These are phyloP conservation scores for Rhizopogon sp. DNA, from an alignment of 768 basidiomycete species.

Conservation along the genomic window DNA sequence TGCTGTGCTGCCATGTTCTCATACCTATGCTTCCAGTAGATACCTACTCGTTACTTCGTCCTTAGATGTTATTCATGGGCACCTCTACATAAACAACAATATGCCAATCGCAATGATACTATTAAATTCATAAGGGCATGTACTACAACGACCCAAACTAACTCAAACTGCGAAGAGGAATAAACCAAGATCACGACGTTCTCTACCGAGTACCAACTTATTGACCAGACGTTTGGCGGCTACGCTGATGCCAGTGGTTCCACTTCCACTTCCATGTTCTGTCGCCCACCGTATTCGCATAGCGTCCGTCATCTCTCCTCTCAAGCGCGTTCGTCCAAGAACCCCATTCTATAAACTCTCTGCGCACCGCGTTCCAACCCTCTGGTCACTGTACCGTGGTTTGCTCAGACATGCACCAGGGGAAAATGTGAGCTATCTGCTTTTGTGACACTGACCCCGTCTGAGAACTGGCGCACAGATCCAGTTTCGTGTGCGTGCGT, in stretches of 20 bases:
- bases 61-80: too few relatives aligned
- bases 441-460: neutral
- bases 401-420: conserved; percentile 53
- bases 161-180: neutral
- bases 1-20: neutral
- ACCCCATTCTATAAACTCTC: conserved; percentile 65
- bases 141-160: neutral
- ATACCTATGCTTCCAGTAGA: neutral
- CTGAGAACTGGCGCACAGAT: conserved; percentile 38
- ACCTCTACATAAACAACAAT: too few relatives aligned
- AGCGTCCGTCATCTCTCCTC: conserved; percentile 46
- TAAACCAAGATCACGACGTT: neutral
- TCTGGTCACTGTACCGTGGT: conserved; percentile 73
- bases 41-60: neutral
- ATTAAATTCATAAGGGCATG: too few relatives aligned
- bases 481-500: conserved; percentile 45
- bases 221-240: neutral
- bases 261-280: conserved; percentile 8
- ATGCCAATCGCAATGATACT: too few relatives aligned
- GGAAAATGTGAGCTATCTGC: conserved; percentile 39
- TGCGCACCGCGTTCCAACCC: conserved; percentile 71
- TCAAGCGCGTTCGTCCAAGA: conserved; percentile 55
- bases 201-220: neutral
- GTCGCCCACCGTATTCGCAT: conserved; percentile 50
- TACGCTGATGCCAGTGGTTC: conserved; percentile 6